Conservation (phyloP, 169 alveolate species). For the Cryptosporidium bovis region DNA sequence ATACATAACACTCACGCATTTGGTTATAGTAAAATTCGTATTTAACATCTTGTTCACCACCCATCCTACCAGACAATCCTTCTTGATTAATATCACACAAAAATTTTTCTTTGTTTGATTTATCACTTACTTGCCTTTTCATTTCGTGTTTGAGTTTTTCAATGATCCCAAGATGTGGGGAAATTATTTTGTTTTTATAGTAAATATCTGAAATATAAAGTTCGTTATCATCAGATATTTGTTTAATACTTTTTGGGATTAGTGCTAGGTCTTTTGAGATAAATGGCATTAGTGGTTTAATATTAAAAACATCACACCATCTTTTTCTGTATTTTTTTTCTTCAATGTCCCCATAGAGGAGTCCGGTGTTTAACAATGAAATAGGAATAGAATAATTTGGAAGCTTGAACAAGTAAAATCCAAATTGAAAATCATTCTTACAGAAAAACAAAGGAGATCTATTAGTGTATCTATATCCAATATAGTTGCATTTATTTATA, state of each 20-base stretch:
- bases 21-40: background rate
- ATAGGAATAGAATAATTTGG: constrained; percentile 33
- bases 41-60: background rate
- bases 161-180: constrained; percentile 35
- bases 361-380: constrained; percentile 33
- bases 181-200: constrained; percentile 34
- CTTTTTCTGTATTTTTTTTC: constrained; percentile 25
- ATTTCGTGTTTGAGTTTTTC: background rate
- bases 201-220: background rate
- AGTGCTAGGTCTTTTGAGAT: constrained; percentile 50
- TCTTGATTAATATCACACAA: too few relatives aligned
- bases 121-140: too few relatives aligned
- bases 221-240: background rate
- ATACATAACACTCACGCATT: background rate
- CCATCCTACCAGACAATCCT: background rate
- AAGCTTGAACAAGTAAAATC: constrained; percentile 39
- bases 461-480: constrained; percentile 12
- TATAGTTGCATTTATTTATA: constrained; percentile 38
- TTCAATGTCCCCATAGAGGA: background rate
- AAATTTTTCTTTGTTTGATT: too few relatives aligned
- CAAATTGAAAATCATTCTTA: constrained; percentile 10
- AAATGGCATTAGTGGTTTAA: constrained; percentile 47
- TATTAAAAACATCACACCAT: constrained; percentile 56
- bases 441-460: constrained; percentile 16
- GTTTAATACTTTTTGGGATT: constrained; percentile 15